phyloP scores from a whole-genome alignment of 495 filamentous ascomycete species.

The Annulohypoxylon nitens region DNA sequence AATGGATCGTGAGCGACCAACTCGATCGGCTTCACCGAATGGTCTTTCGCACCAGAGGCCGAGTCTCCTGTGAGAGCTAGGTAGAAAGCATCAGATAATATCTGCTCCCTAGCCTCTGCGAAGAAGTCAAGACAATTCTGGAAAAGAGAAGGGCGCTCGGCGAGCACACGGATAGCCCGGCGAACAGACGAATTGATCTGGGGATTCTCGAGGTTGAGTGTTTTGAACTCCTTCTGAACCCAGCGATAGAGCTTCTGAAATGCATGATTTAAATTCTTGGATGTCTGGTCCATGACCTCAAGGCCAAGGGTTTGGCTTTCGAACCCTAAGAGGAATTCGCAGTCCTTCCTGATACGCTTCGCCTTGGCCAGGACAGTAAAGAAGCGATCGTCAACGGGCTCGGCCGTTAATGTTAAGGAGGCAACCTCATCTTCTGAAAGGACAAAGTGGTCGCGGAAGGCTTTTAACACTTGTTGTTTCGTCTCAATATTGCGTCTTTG shows the following conservation, averaged over 20 bases:
- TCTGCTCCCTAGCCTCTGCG: conserved; percentile 87
- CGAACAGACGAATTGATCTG: conserved; percentile 90
- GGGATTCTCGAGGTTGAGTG: conserved; percentile 92
- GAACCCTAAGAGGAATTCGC: conserved; percentile 86
- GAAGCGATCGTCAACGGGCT: conserved; percentile 87
- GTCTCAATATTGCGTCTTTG: conserved; percentile 83
- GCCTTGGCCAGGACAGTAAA: conserved; percentile 83
- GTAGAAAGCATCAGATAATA: conserved; percentile 91
- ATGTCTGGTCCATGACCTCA: conserved; percentile 91
- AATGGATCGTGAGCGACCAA: conserved; percentile 91
- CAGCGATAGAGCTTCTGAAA: conserved; percentile 96
- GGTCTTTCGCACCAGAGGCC: conserved; percentile 56
- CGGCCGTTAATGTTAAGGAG: conserved; percentile 77
- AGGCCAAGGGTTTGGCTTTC: conserved; percentile 88
- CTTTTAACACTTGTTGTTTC: conserved; percentile 86
- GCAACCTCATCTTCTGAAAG: conserved; percentile 83
- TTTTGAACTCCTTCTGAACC: conserved; percentile 94
- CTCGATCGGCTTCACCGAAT: conserved; percentile 89
- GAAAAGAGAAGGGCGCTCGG: conserved; percentile 90
- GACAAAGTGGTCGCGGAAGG: conserved; percentile 87
- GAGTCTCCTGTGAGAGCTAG: conserved; percentile 84
- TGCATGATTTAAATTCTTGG: conserved; percentile 85
- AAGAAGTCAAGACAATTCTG: conserved; percentile 95
- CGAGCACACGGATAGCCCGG: conserved; percentile 85
- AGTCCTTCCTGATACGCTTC: conserved; percentile 89